A percentile compares a stretch with the other conserved stretches of the same genome.
phyloP scores from a whole-genome alignment of 2,329 filamentous ascomycete genomes.

The Colletotrichum destructivum region DNA sequence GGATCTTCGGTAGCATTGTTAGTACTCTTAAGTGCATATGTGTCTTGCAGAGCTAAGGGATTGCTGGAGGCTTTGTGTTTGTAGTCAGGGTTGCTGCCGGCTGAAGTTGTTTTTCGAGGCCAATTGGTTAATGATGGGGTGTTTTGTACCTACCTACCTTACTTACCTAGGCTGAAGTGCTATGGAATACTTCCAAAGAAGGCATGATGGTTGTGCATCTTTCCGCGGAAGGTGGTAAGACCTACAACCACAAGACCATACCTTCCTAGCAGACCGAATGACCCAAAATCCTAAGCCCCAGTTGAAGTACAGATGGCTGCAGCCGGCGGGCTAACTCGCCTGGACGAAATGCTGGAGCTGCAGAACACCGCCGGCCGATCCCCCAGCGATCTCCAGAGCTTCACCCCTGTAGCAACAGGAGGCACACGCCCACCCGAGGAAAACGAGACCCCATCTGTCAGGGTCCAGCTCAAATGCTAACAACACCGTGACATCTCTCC shows the following conservation, averaged over 20 bases:
- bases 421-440: conserved; percentile 25
- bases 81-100: background rate
- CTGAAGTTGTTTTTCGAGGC: background rate
- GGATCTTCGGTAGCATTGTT: conserved; percentile 8
- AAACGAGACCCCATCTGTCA: conserved; percentile 14
- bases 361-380: conserved; percentile 27
- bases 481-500: background rate
- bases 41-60: background rate
- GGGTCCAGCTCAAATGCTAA: background rate
- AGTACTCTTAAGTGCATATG: conserved; percentile 21
- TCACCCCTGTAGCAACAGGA: conserved; percentile 38
- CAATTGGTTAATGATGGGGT: background rate
- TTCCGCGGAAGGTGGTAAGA: background rate
- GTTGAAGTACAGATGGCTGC: background rate
- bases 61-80: too few relatives aligned
- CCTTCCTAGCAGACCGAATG: background rate
- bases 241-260: too few relatives aligned
- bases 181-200: background rate
- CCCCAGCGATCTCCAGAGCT: conserved; percentile 37
- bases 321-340: conserved; percentile 27
- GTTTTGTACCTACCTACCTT: background rate
- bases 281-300: background rate
- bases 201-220: background rate
- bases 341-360: conserved; percentile 20
- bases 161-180: too few relatives aligned